Conservation (phyloP, 2,329 filamentous ascomycete species). For the Phaeosphaeria sp. region DNA sequence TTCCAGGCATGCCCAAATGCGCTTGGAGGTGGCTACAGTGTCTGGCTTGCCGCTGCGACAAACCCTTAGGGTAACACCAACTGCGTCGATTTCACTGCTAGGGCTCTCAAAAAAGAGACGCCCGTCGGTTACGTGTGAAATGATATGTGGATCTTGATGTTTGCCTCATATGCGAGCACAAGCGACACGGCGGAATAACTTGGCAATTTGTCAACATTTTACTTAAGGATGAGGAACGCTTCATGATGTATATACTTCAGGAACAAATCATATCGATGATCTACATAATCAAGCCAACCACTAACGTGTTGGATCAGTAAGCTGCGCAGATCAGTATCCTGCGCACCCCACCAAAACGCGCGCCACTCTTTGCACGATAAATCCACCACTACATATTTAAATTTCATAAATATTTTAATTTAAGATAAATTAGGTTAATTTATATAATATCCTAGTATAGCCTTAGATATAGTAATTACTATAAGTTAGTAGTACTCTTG, state of each 20-base stretch:
- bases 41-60: slow-evolving; percentile 29
- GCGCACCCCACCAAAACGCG: slow-evolving; percentile 5
- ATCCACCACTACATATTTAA: slow-evolving; percentile 5
- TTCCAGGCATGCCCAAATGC: slow-evolving; percentile 62
- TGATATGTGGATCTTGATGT: neutral
- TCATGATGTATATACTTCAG: no score
- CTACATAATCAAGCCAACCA: no score
- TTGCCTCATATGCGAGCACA: no score
- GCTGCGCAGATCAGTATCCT: no score
- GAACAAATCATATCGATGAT: no score
- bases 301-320: neutral
- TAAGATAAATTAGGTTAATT: slow-evolving; percentile 2
- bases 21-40: slow-evolving; percentile 47
- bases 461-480: slow-evolving; percentile 11
- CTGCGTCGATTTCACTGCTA: slow-evolving; percentile 42
- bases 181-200: no score
- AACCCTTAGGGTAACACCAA: slow-evolving; percentile 34
- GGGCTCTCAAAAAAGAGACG: slow-evolving; percentile 16
- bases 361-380: neutral
- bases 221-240: no score
- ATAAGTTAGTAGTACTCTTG: slow-evolving; percentile 12
- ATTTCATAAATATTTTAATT: slow-evolving; percentile 1
- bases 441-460: slow-evolving; percentile 9
- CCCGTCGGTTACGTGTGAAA: slow-evolving; percentile 23
- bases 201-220: no score